Evolutionary conservation across 148 eudicot species (phyloP).

Genomic region (Vaccinium corymbosum): DNA sequence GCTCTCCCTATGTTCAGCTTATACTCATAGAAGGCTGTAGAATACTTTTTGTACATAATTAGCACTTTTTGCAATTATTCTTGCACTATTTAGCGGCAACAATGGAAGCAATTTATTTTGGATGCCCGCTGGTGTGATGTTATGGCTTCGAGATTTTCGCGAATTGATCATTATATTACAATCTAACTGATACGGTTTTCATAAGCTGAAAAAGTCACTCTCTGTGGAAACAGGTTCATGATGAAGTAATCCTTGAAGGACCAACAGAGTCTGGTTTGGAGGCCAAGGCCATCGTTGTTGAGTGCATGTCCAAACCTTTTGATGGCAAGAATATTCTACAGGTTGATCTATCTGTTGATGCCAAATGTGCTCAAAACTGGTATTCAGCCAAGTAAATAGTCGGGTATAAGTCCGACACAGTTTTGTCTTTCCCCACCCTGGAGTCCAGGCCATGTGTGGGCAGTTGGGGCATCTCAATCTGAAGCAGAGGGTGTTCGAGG

Average conservation of each 20-base stretch:
- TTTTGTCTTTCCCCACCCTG: neutral
- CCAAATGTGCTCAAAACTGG: constrained; percentile 85
- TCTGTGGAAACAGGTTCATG: constrained; percentile 63
- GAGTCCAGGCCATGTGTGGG: neutral
- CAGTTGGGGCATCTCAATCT: neutral
- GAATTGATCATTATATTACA: neutral
- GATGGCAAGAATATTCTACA: constrained; percentile 65
- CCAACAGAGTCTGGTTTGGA: constrained; percentile 81
- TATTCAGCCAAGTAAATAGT: constrained; percentile 70
- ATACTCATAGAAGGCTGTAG: neutral
- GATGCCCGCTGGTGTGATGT: neutral
- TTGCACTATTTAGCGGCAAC: neutral
- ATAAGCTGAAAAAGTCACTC: neutral
- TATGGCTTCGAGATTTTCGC: neutral
- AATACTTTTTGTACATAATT: neutral
- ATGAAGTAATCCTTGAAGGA: constrained; percentile 93
- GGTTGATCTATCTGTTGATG: constrained; percentile 79
- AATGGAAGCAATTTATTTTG: neutral
- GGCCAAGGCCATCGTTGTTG: constrained; percentile 74
- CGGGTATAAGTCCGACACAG: neutral
- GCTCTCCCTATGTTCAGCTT: neutral
- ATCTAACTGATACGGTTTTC: neutral
- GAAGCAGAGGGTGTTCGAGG: neutral
- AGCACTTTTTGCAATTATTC: neutral
- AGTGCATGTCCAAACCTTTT: constrained; percentile 93